Base-by-base conservation (phyloP, 2,329 filamentous ascomycete genomes). In the Penicillium expansum region DNA sequence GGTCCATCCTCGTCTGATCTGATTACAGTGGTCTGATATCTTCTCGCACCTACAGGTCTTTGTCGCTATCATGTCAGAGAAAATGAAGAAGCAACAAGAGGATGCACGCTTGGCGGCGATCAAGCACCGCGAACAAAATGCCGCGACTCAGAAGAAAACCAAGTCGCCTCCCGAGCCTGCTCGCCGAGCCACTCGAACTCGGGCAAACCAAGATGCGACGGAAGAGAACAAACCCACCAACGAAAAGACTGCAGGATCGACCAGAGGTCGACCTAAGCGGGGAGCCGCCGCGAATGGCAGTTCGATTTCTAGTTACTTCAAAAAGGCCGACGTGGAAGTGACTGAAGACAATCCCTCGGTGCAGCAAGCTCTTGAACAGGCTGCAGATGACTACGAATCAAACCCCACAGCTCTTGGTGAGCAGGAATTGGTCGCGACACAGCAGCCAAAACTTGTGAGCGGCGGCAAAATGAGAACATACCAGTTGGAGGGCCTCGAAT, bases 391-490 rank as follows among this genome's bases (percentile, higher is more conserved):
- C 44, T 79, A 81, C 47, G 82, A 83, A 51, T 78, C 83, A 7
- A 82, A 86, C 52, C 80, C 83, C 3, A 79, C 81, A n/a, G 83
- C 83, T 22, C 77, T 88, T 55, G 84, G 86, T 27, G 80, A 85
- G 50, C 85, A 87, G 63, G 82, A 92, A 52, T 75, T 97, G 16
- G 82, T 86, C 55, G 91, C 95, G 71, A 93, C 92, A 0, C 82
- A 89, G 60, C 94, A 99, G 70, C 94, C 94, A 0, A 86, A 88
- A 61, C 86, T 92, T 57, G 86, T 99, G 66, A 86, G 88, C 0
- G 91, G 91, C 5, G 94, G 94, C 1, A 88, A 87, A 4, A 97
- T 99, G 93, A 83, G 92, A 18, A 89, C 90, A 60, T 99, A 99
- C 69, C 94, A 99, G 67, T 78, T 99, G 0, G 93, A 97, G 71